Base-by-base conservation (phyloP, 176 grass and related monocot genomes). In the Microstegium vimineum region DNA sequence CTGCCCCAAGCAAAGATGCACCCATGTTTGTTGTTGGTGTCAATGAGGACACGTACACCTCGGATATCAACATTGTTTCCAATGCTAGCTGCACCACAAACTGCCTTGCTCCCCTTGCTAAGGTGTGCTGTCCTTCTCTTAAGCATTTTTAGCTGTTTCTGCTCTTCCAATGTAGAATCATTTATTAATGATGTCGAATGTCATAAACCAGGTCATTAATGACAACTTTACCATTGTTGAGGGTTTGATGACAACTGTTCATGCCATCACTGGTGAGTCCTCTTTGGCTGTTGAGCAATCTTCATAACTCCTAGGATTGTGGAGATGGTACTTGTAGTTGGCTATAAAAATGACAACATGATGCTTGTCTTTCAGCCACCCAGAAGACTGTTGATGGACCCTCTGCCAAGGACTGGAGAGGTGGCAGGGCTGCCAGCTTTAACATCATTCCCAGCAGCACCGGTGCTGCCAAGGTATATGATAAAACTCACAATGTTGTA, bases 41-140 rank as follows among this genome's bases (percentile, higher is more conserved):
- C 35, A 94, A 94, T 25, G 90, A 94, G 84, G 59, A 92, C 16
- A 71, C 56, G 36, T 94, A 94, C 79, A 87, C 88, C 49, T n/a
- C 93, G 0, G 74, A 85, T 32, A 43, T 92, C 73, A 54, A 90
- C 71, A 86, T 92, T 69, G 89, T 94, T 66, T 94, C 93, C 13
- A 94, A 94, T 85, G 93, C 93, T 81, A 94, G 93, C 69, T 94
- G 93, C 79, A 94, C 93, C 69, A 94, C 93, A 1, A 94, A 94
- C 20, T 94, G 93, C 81, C 84, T 94, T 83, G 93, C 93, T 83
- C 93, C 93, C 51, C 85, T 94, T 11, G 93, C 93, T 15, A 92
- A 94, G 90, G 93, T 94, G 20, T 81, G 46, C 23, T 11, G 32
- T 47, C 10, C 4, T 43, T 65, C 15, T 47, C 0, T 75, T 30